Evolutionary conservation across 192 early-diverging fungal species (phyloP).

Genomic region (Oehlia diaphana): DNA sequence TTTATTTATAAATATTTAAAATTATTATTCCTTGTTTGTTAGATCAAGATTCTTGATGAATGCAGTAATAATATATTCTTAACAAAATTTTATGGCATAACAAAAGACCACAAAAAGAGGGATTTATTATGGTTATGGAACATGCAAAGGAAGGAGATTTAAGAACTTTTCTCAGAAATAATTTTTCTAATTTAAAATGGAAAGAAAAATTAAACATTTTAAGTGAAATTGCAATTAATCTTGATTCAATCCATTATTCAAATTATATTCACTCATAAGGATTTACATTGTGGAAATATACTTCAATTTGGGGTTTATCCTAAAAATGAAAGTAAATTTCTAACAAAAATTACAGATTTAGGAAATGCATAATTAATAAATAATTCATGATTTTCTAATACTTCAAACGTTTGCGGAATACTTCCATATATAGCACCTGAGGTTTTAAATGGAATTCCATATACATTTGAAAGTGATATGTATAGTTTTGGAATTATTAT

Average conservation of each 20-base stretch:
- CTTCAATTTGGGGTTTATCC: neutral
- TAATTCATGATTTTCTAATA: slow-evolving; percentile 26
- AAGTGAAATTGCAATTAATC: neutral
- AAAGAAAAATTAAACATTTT: neutral
- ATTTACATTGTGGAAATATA: slow-evolving; percentile 29
- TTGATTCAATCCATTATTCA: slow-evolving; percentile 29
- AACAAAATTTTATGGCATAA: slow-evolving; percentile 4
- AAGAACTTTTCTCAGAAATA: neutral
- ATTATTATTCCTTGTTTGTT: no score
- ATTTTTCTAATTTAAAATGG: slow-evolving; percentile 5
- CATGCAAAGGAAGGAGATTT: neutral
- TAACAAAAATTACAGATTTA: slow-evolving; percentile 32
- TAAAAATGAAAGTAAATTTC: slow-evolving; percentile 29
- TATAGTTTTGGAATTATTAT: slow-evolving; percentile 46
- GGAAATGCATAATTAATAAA: slow-evolving; percentile 15
- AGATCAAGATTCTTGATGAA: no score
- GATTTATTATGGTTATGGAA: slow-evolving; percentile 3
- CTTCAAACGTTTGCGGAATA: slow-evolving; percentile 32
- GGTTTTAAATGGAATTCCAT: slow-evolving; percentile 31
- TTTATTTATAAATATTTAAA: neutral
- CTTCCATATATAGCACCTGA: slow-evolving; percentile 46
- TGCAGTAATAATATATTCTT: no score
- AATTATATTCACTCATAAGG: slow-evolving; percentile 39
- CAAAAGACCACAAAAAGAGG: neutral
- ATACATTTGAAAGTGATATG: slow-evolving; percentile 39